Evolutionary conservation across 495 filamentous ascomycete genomes (phyloP), one percentile per base, ranked within the genome.

Genomic region (Choiromyces venosus): DNA sequence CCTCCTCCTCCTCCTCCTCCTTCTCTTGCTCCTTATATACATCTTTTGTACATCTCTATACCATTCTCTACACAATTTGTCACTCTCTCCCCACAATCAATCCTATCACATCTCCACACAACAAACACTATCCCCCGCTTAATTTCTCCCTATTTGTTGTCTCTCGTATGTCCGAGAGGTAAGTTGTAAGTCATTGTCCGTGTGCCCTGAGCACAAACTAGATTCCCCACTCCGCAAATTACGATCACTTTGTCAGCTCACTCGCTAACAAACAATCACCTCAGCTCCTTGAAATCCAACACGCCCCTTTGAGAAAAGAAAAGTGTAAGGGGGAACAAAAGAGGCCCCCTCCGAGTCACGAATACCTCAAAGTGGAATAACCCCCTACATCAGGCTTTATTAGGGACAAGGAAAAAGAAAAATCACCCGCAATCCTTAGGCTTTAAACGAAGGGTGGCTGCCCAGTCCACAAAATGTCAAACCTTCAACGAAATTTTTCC

Each of bases 401-500:
- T 61, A 18, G 52, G 52, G 9, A 52, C 6, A 8, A 25, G 25
- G 16, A 33, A 33, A 33, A 29, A 16, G 12, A 33, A 29, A 16
- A 61, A 61, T 61, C n/a, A 61, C 1, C 52, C 52, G 25, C 52
- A 16, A 61, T 61, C 52, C 25, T 33, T 18, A 14, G 52, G 52
- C 52, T 61, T 42, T 69, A 37, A n/a, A 38, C 37, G 66, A 75
- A 66, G 8, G 9, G 40, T 33, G 65, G 69, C 42, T 66, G 14
- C 65, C 52, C 74, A 39, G 61, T 70, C 40, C 21, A 25, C 39
- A n/a, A 44, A n/a, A 38, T 33, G 35, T 42, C 68, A 64, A 19
- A 33, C 21, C n/a, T 79, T 73, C 78, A 73, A 70, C 78, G 78
- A 38, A 36, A 61, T 66, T 80, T 79, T 74, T 79, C 77, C 7